Conservation (phyloP, 371 early-diverging fungal genomes). For the Batrachochytrium dendrobatidis region DNA sequence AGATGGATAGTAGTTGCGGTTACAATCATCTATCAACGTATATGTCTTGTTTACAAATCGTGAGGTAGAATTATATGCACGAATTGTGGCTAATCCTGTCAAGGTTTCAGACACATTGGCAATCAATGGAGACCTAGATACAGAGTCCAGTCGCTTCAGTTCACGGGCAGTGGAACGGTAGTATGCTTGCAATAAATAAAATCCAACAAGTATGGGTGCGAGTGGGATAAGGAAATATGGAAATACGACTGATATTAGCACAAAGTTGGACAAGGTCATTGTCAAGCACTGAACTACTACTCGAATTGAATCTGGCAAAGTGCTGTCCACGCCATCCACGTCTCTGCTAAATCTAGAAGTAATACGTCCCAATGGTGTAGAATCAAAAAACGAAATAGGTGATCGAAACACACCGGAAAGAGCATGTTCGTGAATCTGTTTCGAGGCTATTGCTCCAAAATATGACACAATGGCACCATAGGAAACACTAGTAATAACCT, state of each 20-base stretch:
- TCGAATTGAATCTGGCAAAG: background rate
- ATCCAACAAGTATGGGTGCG: background rate
- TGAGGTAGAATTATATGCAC: too few species aligned
- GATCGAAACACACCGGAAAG: too few species aligned
- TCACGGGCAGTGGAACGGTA: constrained; percentile 56
- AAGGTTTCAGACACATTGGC: constrained; percentile 39
- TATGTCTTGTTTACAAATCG: too few species aligned
- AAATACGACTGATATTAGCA: background rate
- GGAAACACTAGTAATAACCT: constrained; percentile 3
- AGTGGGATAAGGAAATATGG: background rate
- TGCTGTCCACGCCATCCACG: constrained; percentile 1
- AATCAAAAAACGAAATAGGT: constrained; percentile 64
- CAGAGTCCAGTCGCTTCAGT: constrained; percentile 70
- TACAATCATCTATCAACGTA: too few species aligned
- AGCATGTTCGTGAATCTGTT: too few species aligned
- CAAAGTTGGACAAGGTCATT: background rate
- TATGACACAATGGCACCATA: background rate
- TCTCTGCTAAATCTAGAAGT: background rate
- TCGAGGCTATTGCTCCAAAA: background rate
- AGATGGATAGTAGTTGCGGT: too few species aligned
- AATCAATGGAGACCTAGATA: constrained; percentile 61
- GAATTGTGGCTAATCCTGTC: constrained; percentile 36
- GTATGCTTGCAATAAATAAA: background rate
- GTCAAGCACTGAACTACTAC: background rate
- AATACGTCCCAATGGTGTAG: constrained; percentile 54